phyloP scores from a whole-genome alignment of 2,329 filamentous ascomycete species.

The Epichloe bromicola region DNA sequence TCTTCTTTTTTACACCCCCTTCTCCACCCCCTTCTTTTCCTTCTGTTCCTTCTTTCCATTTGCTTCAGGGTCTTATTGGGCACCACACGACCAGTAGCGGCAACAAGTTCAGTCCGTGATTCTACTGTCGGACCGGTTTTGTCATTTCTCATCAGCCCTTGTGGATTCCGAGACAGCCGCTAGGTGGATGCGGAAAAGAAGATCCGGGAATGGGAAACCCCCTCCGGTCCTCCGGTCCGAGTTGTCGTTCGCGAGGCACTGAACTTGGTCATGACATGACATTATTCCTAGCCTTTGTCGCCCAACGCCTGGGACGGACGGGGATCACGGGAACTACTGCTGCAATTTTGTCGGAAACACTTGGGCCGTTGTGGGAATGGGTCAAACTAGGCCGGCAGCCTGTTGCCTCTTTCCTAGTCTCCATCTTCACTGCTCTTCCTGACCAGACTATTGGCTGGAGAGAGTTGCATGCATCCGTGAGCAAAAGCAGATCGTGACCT shows the following conservation, averaged over 20 bases:
- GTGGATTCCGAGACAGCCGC: not conserved
- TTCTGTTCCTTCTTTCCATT: not conserved
- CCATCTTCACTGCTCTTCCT: not conserved
- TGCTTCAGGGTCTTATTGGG: not conserved
- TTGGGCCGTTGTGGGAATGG: not conserved
- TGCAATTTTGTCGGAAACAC: not conserved
- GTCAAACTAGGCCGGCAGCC: not conserved
- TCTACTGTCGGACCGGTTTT: not conserved
- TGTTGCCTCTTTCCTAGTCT: not conserved
- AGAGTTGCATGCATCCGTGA: conserved; percentile 12
- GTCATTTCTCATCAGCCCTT: not conserved
- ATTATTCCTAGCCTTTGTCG: not conserved
- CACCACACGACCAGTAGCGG: not conserved
- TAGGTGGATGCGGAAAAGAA: not conserved
- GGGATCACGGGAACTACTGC: not conserved
- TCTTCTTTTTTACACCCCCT: not conserved
- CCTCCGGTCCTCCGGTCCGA: no score
- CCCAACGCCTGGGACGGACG: not conserved
- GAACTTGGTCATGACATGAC: no score
- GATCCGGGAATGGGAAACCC: not conserved
- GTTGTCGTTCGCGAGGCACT: no score
- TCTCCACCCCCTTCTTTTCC: not conserved
- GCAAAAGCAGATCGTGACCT: conserved; percentile 6
- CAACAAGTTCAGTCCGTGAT: not conserved
- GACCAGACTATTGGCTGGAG: conserved; percentile 9